phyloP scores from a whole-genome alignment of 2,329 filamentous ascomycete genomes.

The Ceratocystis colombiana region DNA sequence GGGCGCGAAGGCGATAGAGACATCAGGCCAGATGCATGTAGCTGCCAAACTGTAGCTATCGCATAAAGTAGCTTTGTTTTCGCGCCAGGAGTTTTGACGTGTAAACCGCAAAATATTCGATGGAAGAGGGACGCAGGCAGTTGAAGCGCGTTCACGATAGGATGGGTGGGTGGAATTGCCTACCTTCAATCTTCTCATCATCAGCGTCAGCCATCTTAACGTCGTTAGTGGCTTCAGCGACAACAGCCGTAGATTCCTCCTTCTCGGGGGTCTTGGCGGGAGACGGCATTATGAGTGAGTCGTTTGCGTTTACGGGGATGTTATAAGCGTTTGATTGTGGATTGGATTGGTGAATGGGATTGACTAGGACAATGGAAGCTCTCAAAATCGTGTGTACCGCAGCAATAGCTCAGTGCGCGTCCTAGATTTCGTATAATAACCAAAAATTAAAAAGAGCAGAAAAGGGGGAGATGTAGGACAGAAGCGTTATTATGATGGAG shows the following conservation, averaged over 20 bases:
- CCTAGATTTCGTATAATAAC: not conserved
- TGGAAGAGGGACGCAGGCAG: not conserved
- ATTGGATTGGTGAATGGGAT: conserved; percentile 10
- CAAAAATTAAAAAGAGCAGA: conserved; percentile 10
- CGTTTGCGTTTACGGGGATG: conserved; percentile 5
- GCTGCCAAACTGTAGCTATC: not conserved
- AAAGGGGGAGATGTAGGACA: not conserved
- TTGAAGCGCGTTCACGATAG: not conserved
- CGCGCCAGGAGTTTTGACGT: not conserved
- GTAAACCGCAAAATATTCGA: not conserved
- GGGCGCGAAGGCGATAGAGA: not conserved
- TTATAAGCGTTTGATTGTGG: conserved; percentile 1
- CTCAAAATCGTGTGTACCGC: not conserved
- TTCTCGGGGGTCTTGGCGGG: conserved; percentile 26
- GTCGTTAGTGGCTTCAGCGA: conserved; percentile 27
- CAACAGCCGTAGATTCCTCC: conserved; percentile 24
- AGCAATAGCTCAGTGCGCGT: not conserved
- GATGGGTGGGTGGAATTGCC: not conserved
- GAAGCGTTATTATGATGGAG: not conserved
- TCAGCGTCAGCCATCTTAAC: conserved; percentile 29
- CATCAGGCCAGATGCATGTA: not conserved
- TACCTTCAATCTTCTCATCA: conserved; percentile 28
- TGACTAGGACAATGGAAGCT: conserved; percentile 14
- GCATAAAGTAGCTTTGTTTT: conserved; percentile 12
- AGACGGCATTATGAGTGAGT: conserved; percentile 24